Evolutionary conservation across 129 eudicot species (phyloP).

Genomic region (Mikania micrantha): DNA sequence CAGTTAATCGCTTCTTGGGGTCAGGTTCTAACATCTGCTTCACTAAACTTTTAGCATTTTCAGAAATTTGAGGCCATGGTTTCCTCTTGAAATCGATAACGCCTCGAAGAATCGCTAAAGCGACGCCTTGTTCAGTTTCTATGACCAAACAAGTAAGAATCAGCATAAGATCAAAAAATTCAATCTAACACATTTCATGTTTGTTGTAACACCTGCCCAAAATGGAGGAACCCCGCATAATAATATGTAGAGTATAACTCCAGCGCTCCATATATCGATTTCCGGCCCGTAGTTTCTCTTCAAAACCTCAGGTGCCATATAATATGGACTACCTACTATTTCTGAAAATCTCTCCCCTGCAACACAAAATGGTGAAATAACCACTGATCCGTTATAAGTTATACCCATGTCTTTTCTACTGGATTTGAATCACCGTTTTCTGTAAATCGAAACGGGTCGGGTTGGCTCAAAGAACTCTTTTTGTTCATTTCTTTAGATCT

Average conservation of each 20-base stretch:
- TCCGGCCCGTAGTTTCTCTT: slow-evolving; percentile 85
- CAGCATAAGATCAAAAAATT: background rate
- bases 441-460: background rate
- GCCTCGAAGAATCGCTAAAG: slow-evolving; percentile 81
- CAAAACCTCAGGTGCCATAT: slow-evolving; percentile 91
- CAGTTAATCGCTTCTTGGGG: slow-evolving; percentile 80
- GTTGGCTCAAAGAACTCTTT: background rate
- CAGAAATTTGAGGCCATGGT: slow-evolving; percentile 97
- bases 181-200: background rate
- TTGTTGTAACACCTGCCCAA: slow-evolving; percentile 76
- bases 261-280: slow-evolving; percentile 95
- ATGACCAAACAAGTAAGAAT: background rate
- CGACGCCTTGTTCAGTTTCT: slow-evolving; percentile 99
- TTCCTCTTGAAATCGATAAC: slow-evolving; percentile 89
- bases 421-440: background rate
- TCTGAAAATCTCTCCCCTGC: slow-evolving; percentile 86
- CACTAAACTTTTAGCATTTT: slow-evolving; percentile 82
- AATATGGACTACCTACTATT: slow-evolving; percentile 97
- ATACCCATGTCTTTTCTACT: background rate
- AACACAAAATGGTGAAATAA: background rate
- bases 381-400: too few species aligned
- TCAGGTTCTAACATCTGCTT: slow-evolving; percentile 88
- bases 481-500: background rate
- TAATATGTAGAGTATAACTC: slow-evolving; percentile 85
- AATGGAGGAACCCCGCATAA: slow-evolving; percentile 98